Conservation (phyloP, 345 rosid species). For the Citrus hindsii region DNA sequence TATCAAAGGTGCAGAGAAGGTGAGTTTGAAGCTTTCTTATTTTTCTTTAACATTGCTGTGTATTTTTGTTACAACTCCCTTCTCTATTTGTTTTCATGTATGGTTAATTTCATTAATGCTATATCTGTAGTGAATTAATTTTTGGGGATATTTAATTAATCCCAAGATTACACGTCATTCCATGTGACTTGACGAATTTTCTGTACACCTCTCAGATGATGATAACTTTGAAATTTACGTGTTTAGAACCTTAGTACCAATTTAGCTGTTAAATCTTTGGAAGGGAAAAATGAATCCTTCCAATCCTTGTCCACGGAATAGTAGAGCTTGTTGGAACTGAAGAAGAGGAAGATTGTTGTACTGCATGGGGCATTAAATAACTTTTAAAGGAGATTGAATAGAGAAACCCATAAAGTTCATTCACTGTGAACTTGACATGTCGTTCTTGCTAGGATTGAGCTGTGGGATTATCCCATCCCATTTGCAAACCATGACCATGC, state of each 20-base stretch:
- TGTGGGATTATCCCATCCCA: conserved; percentile 86
- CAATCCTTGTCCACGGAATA: conserved; percentile 60
- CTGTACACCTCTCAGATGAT: neutral
- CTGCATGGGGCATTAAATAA: conserved; percentile 65
- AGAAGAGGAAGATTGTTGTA: conserved; percentile 85
- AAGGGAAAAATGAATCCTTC: conserved; percentile 47
- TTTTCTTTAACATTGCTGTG: neutral
- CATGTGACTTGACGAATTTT: neutral
- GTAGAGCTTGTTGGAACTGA: conserved; percentile 75
- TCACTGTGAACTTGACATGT: conserved; percentile 82
- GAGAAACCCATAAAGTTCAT: conserved; percentile 43
- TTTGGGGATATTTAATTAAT: neutral
- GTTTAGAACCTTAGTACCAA: neutral
- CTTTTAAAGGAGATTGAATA: conserved; percentile 39
- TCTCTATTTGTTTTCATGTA: neutral
- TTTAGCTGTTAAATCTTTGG: conserved; percentile 30
- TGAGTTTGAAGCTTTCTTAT: conserved; percentile 21
- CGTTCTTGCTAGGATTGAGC: conserved; percentile 76
- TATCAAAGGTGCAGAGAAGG: conserved; percentile 96
- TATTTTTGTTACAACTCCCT: neutral
- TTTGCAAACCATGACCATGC: conserved; percentile 92
- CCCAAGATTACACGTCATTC: neutral
- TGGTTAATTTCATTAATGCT: neutral
- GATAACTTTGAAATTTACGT: neutral
- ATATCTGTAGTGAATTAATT: neutral